Conservation (phyloP, 768 basidiomycete species). For the Russula brevipes region DNA sequence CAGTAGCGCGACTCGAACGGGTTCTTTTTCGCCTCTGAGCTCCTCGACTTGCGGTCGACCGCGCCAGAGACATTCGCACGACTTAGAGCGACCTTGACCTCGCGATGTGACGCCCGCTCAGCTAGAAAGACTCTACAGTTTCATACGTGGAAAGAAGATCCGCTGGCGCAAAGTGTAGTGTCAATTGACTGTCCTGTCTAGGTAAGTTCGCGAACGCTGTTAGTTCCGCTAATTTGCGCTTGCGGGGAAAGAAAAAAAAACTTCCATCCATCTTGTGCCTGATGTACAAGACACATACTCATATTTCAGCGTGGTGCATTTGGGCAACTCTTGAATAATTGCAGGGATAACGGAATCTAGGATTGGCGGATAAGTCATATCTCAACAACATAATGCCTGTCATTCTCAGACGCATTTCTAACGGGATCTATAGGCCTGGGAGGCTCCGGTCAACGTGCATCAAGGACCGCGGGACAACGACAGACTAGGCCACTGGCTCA, state of each 20-base stretch:
- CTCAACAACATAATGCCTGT: background rate
- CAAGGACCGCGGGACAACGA: background rate
- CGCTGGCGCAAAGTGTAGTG: background rate
- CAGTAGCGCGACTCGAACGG: slow-evolving; percentile 6
- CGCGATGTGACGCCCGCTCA: background rate
- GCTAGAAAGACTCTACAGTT: background rate
- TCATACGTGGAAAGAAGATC: background rate
- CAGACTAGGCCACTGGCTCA: slow-evolving; percentile 1
- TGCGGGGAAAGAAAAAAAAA: slow-evolving; percentile 5
- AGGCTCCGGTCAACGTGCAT: background rate
- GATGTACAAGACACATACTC: background rate
- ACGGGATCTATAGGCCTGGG: background rate
- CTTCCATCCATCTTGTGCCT: slow-evolving; percentile 8
- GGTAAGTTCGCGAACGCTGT: background rate
- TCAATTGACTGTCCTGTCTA: background rate
- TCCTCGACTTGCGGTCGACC: background rate
- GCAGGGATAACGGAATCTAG: background rate
- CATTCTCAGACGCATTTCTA: background rate
- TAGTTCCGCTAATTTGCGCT: slow-evolving; percentile 12
- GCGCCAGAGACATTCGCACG: background rate
- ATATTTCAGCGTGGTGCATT: background rate
- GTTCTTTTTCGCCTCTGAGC: background rate
- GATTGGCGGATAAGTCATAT: background rate
- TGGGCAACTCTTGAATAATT: background rate
- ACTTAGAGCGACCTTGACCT: background rate